Evolutionary conservation across 352 stramenopile species (phyloP), one percentile per base, ranked within the genome.

Genomic region (Thraustotheca clavata): DNA sequence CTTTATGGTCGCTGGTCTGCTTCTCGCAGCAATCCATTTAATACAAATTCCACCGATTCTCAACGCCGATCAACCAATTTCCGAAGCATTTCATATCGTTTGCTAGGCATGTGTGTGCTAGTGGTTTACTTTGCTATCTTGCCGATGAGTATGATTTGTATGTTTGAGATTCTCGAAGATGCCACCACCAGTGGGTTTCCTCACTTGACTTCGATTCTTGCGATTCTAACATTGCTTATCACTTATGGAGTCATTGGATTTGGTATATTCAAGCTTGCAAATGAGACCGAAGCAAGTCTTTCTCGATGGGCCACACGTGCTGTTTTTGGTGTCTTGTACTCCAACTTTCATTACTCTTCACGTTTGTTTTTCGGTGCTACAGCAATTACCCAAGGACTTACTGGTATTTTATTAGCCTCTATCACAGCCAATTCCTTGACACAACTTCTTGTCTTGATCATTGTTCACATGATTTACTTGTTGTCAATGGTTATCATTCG

Each of bases 111-210:
- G 27, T 77, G 70, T 26, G 72, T 88, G 36, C 67, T 91, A 33
- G 59, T 88, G 24, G 87, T 77, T 76, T 77, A 79, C 69, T 83
- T 87, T 40, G 61, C 71, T 12, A 59, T 89, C 6, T 87, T 79
- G 26, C 82, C 82, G 22, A 61, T 89, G 32, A 84, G 76, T 40
- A 71, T 87, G 66, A 71, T 88, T 50, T 65, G 68, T 72, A 16
- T 75, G 76, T 20, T 88, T 85, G 59, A 81, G 87, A 52, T 87
- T 86, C 27, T 77, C 70, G 16, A 91, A 87, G 67, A 70, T 80
- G 12, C 62, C 78, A 35, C 55, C 73, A 3, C 66, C 66, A 1
- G 55, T 62, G 5, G 46, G 77, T 7, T 67, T 67, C 0, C 68
- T 72, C 16, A 62, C 68, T 20, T 67, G 80, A 34, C 34, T 22